phyloP scores from a whole-genome alignment of 2,329 filamentous ascomycete genomes.

The Beauveria bassiana region DNA sequence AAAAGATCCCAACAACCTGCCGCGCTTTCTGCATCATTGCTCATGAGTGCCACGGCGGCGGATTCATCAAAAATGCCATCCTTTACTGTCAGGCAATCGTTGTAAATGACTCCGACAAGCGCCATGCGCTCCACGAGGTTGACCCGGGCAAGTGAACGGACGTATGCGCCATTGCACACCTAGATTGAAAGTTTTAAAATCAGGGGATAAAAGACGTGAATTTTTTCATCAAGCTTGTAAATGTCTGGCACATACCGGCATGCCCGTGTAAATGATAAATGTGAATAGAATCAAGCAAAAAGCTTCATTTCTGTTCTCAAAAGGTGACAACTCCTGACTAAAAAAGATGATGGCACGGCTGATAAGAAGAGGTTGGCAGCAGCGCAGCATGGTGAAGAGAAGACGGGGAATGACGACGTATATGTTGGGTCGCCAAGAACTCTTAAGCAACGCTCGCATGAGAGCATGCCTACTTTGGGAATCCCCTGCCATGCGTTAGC shows the following conservation, averaged over 20 bases:
- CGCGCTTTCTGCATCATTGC: conserved; percentile 8
- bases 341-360: not conserved
- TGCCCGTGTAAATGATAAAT: not conserved
- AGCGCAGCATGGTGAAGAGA: not conserved
- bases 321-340: not conserved
- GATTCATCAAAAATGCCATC: conserved; percentile 10
- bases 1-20: not conserved
- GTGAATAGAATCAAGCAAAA: not conserved
- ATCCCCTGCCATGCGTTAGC: not conserved
- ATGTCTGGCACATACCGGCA: not conserved
- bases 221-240: not conserved
- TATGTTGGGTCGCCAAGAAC: not conserved
- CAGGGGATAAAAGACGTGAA: not conserved
- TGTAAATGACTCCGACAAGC: conserved; percentile 12
- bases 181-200: not conserved
- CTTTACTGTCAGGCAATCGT: conserved; percentile 10
- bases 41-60: conserved; percentile 14
- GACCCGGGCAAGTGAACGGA: not conserved
- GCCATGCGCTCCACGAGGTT: conserved; percentile 1
- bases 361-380: conserved; percentile 1
- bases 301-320: conserved; percentile 4
- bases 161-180: conserved; percentile 7
- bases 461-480: not conserved
- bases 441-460: not conserved
- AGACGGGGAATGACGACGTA: not conserved